These are phyloP conservation scores for Hura crepitans DNA, from an alignment of 441 rosid genomes.

Conservation along the genomic window DNA sequence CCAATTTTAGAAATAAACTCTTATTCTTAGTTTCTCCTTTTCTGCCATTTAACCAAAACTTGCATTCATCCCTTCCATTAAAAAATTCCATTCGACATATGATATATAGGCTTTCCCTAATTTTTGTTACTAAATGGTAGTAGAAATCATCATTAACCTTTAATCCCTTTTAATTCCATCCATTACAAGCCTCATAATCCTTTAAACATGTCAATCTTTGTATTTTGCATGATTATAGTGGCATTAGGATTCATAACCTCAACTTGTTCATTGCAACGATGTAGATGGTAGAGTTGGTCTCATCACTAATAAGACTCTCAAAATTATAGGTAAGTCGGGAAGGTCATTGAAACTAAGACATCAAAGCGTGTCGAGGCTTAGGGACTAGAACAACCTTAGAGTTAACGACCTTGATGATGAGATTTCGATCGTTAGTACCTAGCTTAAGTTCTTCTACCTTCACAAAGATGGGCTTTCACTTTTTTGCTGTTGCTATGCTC, in stretches of 20 bases:
- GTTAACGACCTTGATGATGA: slow-evolving; percentile 62
- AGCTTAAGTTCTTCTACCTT: slow-evolving; percentile 78
- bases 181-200: slow-evolving; percentile 80
- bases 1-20: too few species aligned
- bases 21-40: too few species aligned
- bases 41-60: too few species aligned
- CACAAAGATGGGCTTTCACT: slow-evolving; percentile 76
- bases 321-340: slow-evolving; percentile 56
- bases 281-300: slow-evolving; percentile 69
- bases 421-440: slow-evolving; percentile 72
- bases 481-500: slow-evolving; percentile 33
- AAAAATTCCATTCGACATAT: too few species aligned
- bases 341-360: slow-evolving; percentile 43
- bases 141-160: too few species aligned
- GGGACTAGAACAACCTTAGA: slow-evolving; percentile 48
- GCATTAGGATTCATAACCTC: slow-evolving; percentile 57
- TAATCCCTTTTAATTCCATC: too few species aligned
- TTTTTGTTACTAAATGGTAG: too few species aligned
- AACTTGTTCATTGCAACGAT: slow-evolving; percentile 91
- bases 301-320: slow-evolving; percentile 89
- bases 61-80: too few species aligned
- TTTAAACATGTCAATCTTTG: slow-evolving; percentile 92
- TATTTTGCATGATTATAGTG: slow-evolving; percentile 67
- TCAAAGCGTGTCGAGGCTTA: slow-evolving; percentile 40
- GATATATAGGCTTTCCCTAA: too few species aligned